Conservation (phyloP, 306 rosid genomes). For the Hylodesmum podocarpum region DNA sequence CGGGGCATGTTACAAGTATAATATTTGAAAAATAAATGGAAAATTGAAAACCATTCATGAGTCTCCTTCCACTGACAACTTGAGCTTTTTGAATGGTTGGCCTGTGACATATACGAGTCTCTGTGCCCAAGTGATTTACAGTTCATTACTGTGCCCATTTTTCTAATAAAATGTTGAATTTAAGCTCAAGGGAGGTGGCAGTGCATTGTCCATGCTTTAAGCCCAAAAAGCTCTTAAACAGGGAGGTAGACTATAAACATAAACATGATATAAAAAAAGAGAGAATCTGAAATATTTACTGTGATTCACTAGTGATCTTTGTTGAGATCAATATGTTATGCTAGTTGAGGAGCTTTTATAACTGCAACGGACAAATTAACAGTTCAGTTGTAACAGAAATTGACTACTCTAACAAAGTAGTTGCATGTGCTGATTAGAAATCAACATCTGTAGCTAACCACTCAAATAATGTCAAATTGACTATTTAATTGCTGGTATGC, state of each 20-base stretch:
- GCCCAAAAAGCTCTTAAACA: background rate
- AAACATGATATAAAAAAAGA: background rate
- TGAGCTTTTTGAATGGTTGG: background rate
- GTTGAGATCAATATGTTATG: background rate
- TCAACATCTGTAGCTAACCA: background rate
- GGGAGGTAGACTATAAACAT: background rate
- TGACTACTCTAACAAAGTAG: background rate
- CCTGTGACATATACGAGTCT: background rate
- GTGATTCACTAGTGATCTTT: background rate
- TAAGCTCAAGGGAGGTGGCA: background rate
- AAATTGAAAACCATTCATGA: background rate
- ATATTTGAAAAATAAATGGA: background rate
- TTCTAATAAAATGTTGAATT: background rate
- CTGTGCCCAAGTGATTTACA: background rate
- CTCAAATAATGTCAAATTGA: background rate
- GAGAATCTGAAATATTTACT: background rate
- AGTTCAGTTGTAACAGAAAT: background rate
- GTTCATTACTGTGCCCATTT: background rate
- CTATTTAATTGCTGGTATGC: background rate
- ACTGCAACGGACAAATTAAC: background rate
- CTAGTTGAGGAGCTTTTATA: background rate
- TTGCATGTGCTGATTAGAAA: conserved; percentile 7
- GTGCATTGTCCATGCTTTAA: background rate
- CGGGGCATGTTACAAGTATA: background rate
- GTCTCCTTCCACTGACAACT: background rate